A percentile compares a stretch with the other conserved stretches of the same genome.
phyloP scores from a whole-genome alignment of 2,329 filamentous ascomycete species.

The Neoascochyta sp. region DNA sequence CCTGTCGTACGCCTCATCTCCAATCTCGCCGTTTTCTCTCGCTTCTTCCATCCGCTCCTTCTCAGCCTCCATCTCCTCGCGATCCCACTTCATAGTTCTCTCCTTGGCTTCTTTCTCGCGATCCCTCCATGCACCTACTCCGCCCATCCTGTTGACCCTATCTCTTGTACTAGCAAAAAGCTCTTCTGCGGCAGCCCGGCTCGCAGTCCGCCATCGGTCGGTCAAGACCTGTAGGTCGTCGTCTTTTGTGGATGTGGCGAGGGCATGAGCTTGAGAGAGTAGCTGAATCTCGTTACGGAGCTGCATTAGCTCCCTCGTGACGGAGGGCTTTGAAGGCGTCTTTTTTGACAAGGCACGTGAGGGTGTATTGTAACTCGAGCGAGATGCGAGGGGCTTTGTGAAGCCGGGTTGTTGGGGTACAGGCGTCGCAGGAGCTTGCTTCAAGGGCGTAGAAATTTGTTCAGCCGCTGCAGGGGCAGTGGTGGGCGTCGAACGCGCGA shows the following conservation, averaged over 20 bases:
- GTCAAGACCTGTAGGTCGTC: constrained; percentile 56
- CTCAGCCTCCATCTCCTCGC: constrained; percentile 35
- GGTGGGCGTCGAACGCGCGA: not conserved
- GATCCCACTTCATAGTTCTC: constrained; percentile 38
- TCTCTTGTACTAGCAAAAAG: constrained; percentile 60
- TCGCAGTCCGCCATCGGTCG: constrained; percentile 59
- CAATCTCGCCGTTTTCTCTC: constrained; percentile 28
- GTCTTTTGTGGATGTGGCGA: constrained; percentile 42
- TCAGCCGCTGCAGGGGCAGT: not conserved
- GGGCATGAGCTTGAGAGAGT: constrained; percentile 41
- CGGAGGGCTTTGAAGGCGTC: constrained; percentile 18
- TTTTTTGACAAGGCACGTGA: constrained; percentile 13
- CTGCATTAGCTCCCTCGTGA: constrained; percentile 31
- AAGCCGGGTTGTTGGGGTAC: constrained; percentile 4
- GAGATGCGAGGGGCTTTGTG: constrained; percentile 14
- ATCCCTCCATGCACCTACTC: constrained; percentile 53
- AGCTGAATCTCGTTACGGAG: constrained; percentile 40
- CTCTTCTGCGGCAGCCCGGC: constrained; percentile 63
- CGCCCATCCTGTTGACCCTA: constrained; percentile 61
- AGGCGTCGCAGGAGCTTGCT: constrained; percentile 4
- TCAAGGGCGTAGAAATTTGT: not conserved
- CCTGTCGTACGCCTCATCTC: constrained; percentile 49
- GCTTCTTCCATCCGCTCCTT: constrained; percentile 46
- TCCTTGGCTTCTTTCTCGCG: constrained; percentile 35
- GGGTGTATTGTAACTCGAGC: constrained; percentile 8